Evolutionary conservation across 148 eudicot genomes (phyloP), one percentile per base, ranked within the genome.

Genomic region (Spergularia bocconei): DNA sequence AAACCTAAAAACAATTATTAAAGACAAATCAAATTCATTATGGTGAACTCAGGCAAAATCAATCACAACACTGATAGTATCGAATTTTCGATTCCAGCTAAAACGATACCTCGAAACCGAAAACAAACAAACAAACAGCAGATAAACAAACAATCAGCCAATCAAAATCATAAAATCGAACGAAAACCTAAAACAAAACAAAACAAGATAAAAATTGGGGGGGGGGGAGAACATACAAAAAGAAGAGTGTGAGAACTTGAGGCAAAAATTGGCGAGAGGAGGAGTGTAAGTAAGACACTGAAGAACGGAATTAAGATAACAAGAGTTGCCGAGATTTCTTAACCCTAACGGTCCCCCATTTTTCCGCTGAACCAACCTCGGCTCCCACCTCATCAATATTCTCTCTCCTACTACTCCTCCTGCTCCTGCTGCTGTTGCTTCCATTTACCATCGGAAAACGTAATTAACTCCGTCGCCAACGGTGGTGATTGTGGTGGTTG

Each of bases 241-340:
- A 29, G 82, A 72, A 74, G 99, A 88, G 80, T 95, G 99, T 11
- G 52, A 84, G 66, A 17, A 47, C 12, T 72, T 82, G 84, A 92
- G 96, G 82, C 96, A 95, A 84, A 88, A 91, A 87, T 88, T 81
- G 73, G 97, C 97, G 77, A 95, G 99, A 25, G 99, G 99, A 81
- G 99, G 97, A 11, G 99, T 95, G 77, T 84, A 89, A 60, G 99
- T 95, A 67, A 95, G 89, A 85, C 99, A 95, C 94, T 95, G 99
- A 53, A 95, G 88, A 60, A 95, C 99, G 79, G 90, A 84, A 86
- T 95, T 95, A 73, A 95, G 89, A 60, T 95, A 95, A 76, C 99
- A 95, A 12, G 91, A 84, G 81, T 95, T 95, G 61, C 99, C 99
- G 70, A 92, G 78, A 79, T 95, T 95, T 70, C 74, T 81, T 36